Percentiles rank a stretch among this genome's conserved stretches.
Evolutionary conservation across 352 stramenopile species (phyloP).

Genomic region (Phytophthora litchii): DNA sequence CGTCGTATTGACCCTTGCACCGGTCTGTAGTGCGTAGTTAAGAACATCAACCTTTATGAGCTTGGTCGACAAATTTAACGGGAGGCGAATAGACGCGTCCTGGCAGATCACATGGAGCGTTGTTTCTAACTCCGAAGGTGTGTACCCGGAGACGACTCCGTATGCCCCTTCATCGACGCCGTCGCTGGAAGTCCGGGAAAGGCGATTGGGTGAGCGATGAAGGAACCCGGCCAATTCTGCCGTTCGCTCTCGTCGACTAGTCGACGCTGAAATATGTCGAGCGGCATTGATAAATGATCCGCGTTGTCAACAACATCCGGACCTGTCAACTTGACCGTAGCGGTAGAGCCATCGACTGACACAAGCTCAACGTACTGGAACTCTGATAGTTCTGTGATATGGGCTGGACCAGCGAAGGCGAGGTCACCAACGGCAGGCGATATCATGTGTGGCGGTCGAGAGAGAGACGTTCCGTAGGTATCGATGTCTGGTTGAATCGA

Average conservation of each 20-base stretch:
- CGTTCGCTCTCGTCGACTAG: background rate
- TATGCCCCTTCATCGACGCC: slow-evolving; percentile 7
- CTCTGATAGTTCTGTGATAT: background rate
- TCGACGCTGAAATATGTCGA: background rate
- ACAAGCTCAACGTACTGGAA: slow-evolving; percentile 18
- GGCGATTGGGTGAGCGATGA: slow-evolving; percentile 1
- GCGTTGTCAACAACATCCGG: background rate
- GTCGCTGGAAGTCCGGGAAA: background rate
- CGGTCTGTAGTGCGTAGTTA: slow-evolving; percentile 11
- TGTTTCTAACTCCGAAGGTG: background rate
- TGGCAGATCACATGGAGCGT: background rate
- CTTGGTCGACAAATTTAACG: background rate
- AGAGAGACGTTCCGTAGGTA: too few species aligned
- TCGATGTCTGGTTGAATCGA: too few species aligned
- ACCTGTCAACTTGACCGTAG: background rate
- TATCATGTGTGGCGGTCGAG: background rate
- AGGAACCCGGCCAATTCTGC: slow-evolving; percentile 4
- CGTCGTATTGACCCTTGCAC: background rate
- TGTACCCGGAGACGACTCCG: slow-evolving; percentile 6
- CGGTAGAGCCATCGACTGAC: background rate
- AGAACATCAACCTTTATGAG: slow-evolving; percentile 9
- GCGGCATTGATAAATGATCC: background rate
- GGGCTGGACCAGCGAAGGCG: background rate
- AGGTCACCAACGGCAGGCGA: slow-evolving; percentile 1
- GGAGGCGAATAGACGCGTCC: background rate